Conservation (phyloP, 2,329 filamentous ascomycete genomes). For the Pestalotiopsis sp. region DNA sequence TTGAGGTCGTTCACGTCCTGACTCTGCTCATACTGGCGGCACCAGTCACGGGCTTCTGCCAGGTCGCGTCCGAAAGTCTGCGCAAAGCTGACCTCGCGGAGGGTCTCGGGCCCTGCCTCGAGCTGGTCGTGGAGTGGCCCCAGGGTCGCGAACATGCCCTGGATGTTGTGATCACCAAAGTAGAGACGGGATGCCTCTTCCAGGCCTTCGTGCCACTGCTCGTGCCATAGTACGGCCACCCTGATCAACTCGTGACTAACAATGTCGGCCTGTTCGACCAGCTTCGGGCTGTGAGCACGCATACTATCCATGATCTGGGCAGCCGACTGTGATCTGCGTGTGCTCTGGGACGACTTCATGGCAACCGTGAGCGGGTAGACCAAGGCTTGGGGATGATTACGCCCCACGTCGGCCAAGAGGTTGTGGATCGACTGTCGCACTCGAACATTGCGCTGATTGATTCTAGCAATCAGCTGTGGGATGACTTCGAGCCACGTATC, state of each 20-base stretch:
- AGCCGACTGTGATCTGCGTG: slow-evolving; percentile 82
- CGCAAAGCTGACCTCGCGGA: slow-evolving; percentile 94
- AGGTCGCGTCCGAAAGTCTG: slow-evolving; percentile 96
- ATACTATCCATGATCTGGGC: slow-evolving; percentile 97
- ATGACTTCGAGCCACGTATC: slow-evolving; percentile 99
- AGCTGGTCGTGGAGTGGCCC: slow-evolving; percentile 89
- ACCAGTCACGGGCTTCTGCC: slow-evolving; percentile 94
- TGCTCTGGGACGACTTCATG: slow-evolving; percentile 88
- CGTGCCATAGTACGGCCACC: slow-evolving; percentile 96
- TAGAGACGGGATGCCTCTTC: slow-evolving; percentile 96
- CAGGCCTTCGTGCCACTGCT: slow-evolving; percentile 97
- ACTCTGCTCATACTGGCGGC: slow-evolving; percentile 85
- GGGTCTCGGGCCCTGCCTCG: slow-evolving; percentile 86
- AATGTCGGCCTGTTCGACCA: slow-evolving; percentile 93
- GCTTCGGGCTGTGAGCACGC: slow-evolving; percentile 86
- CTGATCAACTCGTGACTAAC: slow-evolving; percentile 97
- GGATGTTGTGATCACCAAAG: slow-evolving; percentile 96
- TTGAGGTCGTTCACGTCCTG: slow-evolving; percentile 92
- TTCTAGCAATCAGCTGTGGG: slow-evolving; percentile 92
- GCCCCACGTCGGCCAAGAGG: slow-evolving; percentile 86
- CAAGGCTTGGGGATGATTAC: slow-evolving; percentile 90
- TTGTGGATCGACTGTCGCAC: slow-evolving; percentile 92
- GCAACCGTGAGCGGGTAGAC: slow-evolving; percentile 97
- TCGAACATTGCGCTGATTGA: slow-evolving; percentile 90
- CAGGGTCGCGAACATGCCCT: slow-evolving; percentile 93